Conservation (phyloP, 1,284 basidiomycete species). For the Phellinidium pouzarii region DNA sequence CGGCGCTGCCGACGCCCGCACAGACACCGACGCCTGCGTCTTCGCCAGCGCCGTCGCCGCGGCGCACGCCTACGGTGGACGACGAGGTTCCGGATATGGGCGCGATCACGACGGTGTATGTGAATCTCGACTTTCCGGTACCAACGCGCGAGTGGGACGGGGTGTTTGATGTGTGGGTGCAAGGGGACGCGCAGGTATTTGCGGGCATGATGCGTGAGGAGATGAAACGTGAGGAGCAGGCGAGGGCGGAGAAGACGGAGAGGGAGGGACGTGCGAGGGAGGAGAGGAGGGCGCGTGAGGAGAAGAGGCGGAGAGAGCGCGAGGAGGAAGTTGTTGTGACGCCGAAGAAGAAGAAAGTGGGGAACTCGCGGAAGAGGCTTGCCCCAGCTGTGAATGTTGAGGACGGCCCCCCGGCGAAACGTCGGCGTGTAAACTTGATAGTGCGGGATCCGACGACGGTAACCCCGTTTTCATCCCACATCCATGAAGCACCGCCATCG, state of each 20-base stretch:
- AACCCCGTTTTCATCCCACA: background rate
- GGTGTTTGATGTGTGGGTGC: slow-evolving; percentile 87
- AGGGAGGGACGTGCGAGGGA: background rate
- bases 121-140: slow-evolving; percentile 87
- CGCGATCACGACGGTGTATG: slow-evolving; percentile 64
- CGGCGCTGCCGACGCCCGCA: slow-evolving; percentile 23
- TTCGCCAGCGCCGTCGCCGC: slow-evolving; percentile 13
- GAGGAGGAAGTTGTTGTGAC: background rate
- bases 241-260: background rate
- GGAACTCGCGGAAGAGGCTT: background rate
- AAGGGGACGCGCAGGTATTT: slow-evolving; percentile 83
- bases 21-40: slow-evolving; percentile 8
- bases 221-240: background rate
- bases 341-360: background rate
- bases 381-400: background rate
- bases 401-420: background rate
- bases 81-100: slow-evolving; percentile 34
- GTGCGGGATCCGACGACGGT: background rate
- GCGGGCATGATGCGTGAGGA: background rate
- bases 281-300: slow-evolving; percentile 8
- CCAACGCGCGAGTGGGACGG: slow-evolving; percentile 85
- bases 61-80: slow-evolving; percentile 29
- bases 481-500: background rate
- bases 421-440: background rate
- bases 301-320: background rate